These are phyloP conservation scores for Fremontodendron californicum DNA, from an alignment of 345 rosid genomes.

Conservation along the genomic window DNA sequence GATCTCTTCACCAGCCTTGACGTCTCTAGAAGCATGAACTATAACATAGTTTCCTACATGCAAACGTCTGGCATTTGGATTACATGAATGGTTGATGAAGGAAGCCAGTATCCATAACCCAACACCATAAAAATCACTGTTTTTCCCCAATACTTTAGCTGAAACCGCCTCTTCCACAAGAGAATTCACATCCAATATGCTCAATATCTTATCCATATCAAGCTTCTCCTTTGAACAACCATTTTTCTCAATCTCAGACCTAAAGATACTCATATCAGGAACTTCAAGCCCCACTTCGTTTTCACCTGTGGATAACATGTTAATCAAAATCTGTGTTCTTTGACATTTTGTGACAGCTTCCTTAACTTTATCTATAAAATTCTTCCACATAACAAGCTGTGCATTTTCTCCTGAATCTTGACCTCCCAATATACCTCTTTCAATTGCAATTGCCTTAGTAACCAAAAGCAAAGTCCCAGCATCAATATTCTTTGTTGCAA, in stretches of 20 bases:
- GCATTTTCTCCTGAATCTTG: conserved; percentile 52
- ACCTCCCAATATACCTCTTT: conserved; percentile 66
- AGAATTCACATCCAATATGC: conserved; percentile 80
- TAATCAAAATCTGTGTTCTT: conserved; percentile 39
- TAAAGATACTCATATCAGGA: conserved; percentile 56
- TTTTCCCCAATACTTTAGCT: conserved; percentile 71
- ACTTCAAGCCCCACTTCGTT: conserved; percentile 47
- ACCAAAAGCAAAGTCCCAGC: conserved; percentile 56
- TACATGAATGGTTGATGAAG: conserved; percentile 81
- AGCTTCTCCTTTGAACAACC: conserved; percentile 22
- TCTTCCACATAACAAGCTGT: conserved; percentile 85
- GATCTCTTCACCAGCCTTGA: conserved; percentile 82
- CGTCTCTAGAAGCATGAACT: conserved; percentile 71
- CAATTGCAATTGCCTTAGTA: conserved; percentile 65
- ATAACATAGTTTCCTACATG: conserved; percentile 68
- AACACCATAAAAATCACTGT: conserved; percentile 67
- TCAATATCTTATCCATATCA: conserved; percentile 46
- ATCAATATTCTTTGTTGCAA: conserved; percentile 62
- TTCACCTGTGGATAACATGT: conserved; percentile 55
- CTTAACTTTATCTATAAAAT: conserved; percentile 50
- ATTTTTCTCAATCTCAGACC: conserved; percentile 40
- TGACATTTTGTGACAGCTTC: conserved; percentile 40
- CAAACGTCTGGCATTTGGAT: conserved; percentile 63
- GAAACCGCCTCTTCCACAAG: conserved; percentile 77
- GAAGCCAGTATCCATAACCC: conserved; percentile 78